Conservation (phyloP, 2,329 filamentous ascomycete genomes). For the Iodosphaeria phyllophila region DNA sequence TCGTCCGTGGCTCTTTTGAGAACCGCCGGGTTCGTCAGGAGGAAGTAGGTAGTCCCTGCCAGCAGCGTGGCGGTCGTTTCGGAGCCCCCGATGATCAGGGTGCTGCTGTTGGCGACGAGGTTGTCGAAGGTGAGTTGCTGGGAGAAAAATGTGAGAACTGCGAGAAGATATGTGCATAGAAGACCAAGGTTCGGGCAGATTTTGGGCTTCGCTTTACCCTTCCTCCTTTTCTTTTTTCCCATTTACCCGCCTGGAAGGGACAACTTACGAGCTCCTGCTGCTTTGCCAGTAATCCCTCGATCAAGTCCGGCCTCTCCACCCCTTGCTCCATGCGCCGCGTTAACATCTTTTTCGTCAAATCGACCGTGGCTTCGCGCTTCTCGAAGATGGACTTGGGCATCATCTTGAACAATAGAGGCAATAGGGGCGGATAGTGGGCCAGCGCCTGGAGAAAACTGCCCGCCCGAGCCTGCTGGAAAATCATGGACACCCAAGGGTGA, state of each 20-base stretch:
- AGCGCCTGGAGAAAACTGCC: background rate
- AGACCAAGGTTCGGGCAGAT: background rate
- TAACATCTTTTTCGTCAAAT: too few relatives aligned
- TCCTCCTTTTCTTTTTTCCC: background rate
- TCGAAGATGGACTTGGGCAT: too few relatives aligned
- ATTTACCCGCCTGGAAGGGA: background rate
- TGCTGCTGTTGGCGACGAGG: constrained; percentile 8
- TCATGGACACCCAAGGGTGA: constrained; percentile 6
- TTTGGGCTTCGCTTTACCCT: background rate
- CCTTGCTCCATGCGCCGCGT: constrained; percentile 11
- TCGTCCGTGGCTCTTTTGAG: constrained; percentile 17
- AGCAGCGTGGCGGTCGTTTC: constrained; percentile 31
- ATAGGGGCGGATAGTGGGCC: background rate
- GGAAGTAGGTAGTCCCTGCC: constrained; percentile 17
- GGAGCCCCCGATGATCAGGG: constrained; percentile 24
- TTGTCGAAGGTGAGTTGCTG: constrained; percentile 6
- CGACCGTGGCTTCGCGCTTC: too few relatives aligned
- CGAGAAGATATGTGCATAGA: background rate
- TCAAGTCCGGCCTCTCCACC: constrained; percentile 13
- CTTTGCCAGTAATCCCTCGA: constrained; percentile 12
- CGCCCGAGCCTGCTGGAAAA: constrained; percentile 2
- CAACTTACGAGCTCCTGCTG: constrained; percentile 9
- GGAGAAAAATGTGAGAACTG: background rate
- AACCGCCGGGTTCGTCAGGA: constrained; percentile 17
- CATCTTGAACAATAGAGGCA: background rate